These are phyloP conservation scores for Rhypophila decipiens DNA, from an alignment of 495 filamentous ascomycete species.

Conservation along the genomic window DNA sequence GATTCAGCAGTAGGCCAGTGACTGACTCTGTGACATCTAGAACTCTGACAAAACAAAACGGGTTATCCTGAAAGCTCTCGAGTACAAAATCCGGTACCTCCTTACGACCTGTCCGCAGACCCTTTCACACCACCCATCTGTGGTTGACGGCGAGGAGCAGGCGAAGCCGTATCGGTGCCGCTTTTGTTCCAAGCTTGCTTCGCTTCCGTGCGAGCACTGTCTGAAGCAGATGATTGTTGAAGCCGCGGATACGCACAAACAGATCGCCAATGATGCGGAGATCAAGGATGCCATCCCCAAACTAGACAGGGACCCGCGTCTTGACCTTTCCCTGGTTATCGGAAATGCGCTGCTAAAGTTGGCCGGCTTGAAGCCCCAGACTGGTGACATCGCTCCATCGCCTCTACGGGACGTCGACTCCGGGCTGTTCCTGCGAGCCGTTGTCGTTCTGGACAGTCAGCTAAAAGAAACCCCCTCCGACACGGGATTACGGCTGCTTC, in stretches of 20 bases:
- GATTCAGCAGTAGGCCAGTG: not conserved
- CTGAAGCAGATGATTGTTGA: conserved; percentile 24
- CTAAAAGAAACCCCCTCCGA: conserved; percentile 28
- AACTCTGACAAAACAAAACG: conserved; percentile 10
- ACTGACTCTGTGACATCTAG: conserved; percentile 1
- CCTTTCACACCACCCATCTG: conserved; percentile 16
- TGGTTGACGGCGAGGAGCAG: conserved; percentile 15
- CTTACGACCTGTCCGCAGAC: conserved; percentile 28
- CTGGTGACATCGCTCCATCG: conserved; percentile 11
- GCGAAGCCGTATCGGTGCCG: conserved; percentile 21
- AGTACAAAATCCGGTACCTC: conserved; percentile 25
- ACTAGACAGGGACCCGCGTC: conserved; percentile 34
- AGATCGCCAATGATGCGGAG: conserved; percentile 20
- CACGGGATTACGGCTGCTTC: conserved; percentile 33
- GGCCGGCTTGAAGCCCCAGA: conserved; percentile 18
- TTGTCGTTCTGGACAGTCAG: conserved; percentile 39
- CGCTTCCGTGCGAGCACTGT: conserved; percentile 25
- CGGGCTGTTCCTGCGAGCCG: conserved; percentile 36
- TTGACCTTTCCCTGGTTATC: conserved; percentile 38
- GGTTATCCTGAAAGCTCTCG: conserved; percentile 17
- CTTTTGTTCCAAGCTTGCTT: conserved; percentile 16
- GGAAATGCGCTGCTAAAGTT: conserved; percentile 41
- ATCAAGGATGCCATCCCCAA: conserved; percentile 18
- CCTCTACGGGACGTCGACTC: conserved; percentile 25
- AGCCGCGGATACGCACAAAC: conserved; percentile 22